Evolutionary conservation across 176 grass and related monocot genomes (phyloP).

Genomic region (Hyparrhenia diplandra): DNA sequence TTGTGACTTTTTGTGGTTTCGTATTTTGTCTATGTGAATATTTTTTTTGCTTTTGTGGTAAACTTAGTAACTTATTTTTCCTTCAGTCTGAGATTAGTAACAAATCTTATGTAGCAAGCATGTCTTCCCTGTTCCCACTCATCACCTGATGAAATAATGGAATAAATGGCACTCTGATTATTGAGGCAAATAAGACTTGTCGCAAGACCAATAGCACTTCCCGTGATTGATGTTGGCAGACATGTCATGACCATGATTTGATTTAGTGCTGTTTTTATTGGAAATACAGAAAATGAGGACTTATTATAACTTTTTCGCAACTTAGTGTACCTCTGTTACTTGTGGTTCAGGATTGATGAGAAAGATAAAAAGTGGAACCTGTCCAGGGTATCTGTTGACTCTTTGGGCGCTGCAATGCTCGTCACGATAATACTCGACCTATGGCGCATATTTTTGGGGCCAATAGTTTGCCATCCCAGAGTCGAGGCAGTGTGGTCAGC

Average conservation of each 20-base stretch:
- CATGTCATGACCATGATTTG: background rate
- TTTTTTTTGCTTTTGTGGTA: background rate
- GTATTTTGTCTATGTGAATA: background rate
- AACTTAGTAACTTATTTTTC: background rate
- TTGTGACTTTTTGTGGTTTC: background rate
- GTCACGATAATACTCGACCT: constrained; percentile 87
- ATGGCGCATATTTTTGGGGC: constrained; percentile 90
- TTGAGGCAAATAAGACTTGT: background rate
- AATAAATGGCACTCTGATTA: background rate
- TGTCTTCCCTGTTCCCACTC: background rate
- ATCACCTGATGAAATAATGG: background rate
- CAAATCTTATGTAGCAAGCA: background rate
- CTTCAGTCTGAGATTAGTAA: background rate
- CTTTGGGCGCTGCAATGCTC: constrained; percentile 87
- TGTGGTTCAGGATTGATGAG: constrained; percentile 59
- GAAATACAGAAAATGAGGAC: background rate
- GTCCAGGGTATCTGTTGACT: constrained; percentile 72
- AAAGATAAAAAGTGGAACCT: constrained; percentile 60
- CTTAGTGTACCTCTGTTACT: background rate
- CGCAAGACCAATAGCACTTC: background rate
- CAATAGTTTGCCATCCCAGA: constrained; percentile 51
- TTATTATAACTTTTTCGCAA: background rate
- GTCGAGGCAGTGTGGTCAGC: constrained; percentile 48
- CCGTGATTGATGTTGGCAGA: background rate
- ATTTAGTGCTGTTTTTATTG: background rate